Conservation (phyloP, 768 basidiomycete species). For the Termitomyces eurrhizus region DNA sequence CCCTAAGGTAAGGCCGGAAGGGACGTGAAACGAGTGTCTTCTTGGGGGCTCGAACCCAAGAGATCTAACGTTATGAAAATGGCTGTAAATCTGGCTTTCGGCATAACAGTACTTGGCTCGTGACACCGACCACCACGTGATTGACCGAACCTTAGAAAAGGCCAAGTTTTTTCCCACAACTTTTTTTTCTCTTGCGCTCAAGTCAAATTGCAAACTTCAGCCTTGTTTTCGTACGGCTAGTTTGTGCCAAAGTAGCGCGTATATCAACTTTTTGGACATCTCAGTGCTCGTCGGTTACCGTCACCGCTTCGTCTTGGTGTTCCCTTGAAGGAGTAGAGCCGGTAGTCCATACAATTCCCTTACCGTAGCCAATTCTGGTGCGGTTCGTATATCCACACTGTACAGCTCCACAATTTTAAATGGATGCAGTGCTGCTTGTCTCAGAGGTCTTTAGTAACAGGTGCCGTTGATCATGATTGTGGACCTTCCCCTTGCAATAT, state of each 20-base stretch:
- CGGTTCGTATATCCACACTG: neutral
- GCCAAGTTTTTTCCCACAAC: neutral
- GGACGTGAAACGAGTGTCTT: too few relatives aligned
- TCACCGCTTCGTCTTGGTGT: slow-evolving; percentile 16
- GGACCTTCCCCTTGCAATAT: neutral
- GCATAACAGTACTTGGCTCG: too few relatives aligned
- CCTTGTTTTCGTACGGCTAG: slow-evolving; percentile 27
- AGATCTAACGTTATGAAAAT: too few relatives aligned
- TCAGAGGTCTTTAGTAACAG: neutral
- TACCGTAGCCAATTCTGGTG: neutral
- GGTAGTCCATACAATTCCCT: slow-evolving; percentile 29
- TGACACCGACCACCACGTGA: neutral
- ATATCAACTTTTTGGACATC: slow-evolving; percentile 29
- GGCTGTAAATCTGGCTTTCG: too few relatives aligned
- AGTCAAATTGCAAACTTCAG: slow-evolving; percentile 38
- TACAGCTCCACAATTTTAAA: neutral
- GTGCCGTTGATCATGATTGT: neutral
- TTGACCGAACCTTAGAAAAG: neutral
- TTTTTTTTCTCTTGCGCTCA: slow-evolving; percentile 34
- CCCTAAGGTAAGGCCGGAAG: too few relatives aligned
- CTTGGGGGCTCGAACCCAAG: too few relatives aligned
- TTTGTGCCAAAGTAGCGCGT: slow-evolving; percentile 42
- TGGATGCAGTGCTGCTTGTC: neutral
- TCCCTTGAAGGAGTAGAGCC: slow-evolving; percentile 32
- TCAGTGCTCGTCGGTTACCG: slow-evolving; percentile 30